Base-by-base conservation (phyloP, 192 early-diverging fungal genomes). In the Thamnidium elegans region DNA sequence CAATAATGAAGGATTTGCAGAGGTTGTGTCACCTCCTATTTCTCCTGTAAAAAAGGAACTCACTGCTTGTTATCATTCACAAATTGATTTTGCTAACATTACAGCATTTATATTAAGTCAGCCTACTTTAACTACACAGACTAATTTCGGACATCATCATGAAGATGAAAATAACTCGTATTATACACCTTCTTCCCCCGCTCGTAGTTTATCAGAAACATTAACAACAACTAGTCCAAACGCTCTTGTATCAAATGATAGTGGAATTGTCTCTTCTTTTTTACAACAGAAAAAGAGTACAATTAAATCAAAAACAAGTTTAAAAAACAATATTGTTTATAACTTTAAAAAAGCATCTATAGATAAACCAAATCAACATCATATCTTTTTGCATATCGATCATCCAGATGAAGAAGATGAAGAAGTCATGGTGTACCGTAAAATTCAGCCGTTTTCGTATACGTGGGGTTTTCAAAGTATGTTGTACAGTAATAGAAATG, bases 381-480 rank as follows among this genome's bases (percentile, higher is more conserved):
- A 13, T 13, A 14, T 48, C 2, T 48, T 39, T 39, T 10, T 39
- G 1, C 36, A 39, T 9, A 39, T 39, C 9, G 5, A 48, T 48
- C 46, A 48, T 5, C 4, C 46, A 48, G 46, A 14, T 17, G 14
- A 48, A 15, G 4, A 48, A 30, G 54, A 46, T 4, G 66, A 68
- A 11, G 59, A 64, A 32, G 50, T 34, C 2, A 32, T 75, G 3
- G 23, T 50, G 39, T 75, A 67, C 30, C 60, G 65, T 13, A 75
- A 75, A 45, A 52, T 67, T 4, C 74, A 75, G 36, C 43, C 65
- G 4, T 65, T 67, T 48, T 73, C 72, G 11, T 73, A 73, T 53
- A 23, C 53, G 17, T 75, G 69, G 68, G 74, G 74, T 19, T 75
- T 71, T 31, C 69, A 75, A 55, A 75, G 66, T 43, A 58, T 56